Percentiles rank a stretch among this genome's conserved stretches.
Conservation (phyloP, 1,284 basidiomycete genomes). For the Thecaphora thlaspeos region DNA sequence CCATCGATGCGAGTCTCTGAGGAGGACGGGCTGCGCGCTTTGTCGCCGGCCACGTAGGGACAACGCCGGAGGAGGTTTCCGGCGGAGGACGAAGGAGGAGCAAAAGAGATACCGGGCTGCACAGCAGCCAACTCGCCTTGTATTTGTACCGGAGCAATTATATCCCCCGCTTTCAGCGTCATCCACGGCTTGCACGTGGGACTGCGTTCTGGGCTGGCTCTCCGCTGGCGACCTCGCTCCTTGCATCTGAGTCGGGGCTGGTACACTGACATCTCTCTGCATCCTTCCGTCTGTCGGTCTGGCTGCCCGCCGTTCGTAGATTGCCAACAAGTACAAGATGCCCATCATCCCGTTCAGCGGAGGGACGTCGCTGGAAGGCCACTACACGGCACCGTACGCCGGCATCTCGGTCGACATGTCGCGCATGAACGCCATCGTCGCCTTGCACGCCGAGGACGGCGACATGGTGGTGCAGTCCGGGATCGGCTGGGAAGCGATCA, state of each 20-base stretch:
- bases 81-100: too few species aligned
- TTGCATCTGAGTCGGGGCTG: too few species aligned
- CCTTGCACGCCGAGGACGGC: conserved; percentile 38
- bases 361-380: conserved; percentile 63
- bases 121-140: too few species aligned
- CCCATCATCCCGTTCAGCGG: conserved; percentile 72
- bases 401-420: conserved; percentile 76
- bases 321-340: conserved; percentile 68
- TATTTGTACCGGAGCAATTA: not conserved
- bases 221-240: too few species aligned
- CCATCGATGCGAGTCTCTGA: too few species aligned
- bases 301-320: conserved; percentile 31
- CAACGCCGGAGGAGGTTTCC: too few species aligned
- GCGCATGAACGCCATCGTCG: conserved; percentile 73
- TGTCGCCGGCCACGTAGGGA: too few species aligned
- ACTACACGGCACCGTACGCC: conserved; percentile 38
- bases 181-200: not conserved
- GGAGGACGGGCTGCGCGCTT: too few species aligned
- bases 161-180: not conserved
- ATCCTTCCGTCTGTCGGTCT: not conserved
- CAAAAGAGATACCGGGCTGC: too few species aligned
- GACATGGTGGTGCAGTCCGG: conserved; percentile 64
- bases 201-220: too few species aligned
- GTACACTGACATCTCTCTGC: too few species aligned
- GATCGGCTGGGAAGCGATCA: conserved; percentile 80